phyloP scores from a whole-genome alignment of 1,284 basidiomycete genomes.

The Bondarzewia mesenterica region DNA sequence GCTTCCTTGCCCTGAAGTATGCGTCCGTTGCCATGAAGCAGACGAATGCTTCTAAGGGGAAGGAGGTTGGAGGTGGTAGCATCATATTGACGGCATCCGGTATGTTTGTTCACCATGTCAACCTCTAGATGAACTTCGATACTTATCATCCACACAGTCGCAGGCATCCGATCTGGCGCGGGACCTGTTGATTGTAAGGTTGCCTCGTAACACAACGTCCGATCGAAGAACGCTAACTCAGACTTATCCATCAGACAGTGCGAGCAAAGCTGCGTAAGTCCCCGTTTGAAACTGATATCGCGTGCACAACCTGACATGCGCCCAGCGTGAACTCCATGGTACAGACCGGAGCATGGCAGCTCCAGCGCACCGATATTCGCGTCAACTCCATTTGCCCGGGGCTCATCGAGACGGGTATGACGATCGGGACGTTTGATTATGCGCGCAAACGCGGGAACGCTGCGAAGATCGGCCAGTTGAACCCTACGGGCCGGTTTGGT shows the following conservation, averaged over 20 bases:
- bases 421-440: slow-evolving; percentile 61
- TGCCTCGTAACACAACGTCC: neutral
- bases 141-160: slow-evolving; percentile 45
- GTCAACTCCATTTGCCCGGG: slow-evolving; percentile 91
- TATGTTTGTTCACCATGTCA: slow-evolving; percentile 24
- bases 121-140: no score
- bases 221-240: neutral
- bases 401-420: slow-evolving; percentile 89
- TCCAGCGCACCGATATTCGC: slow-evolving; percentile 77
- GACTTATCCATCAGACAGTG: slow-evolving; percentile 53
- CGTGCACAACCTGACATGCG: slow-evolving; percentile 1
- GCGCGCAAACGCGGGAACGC: slow-evolving; percentile 69
- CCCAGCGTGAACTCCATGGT: slow-evolving; percentile 79
- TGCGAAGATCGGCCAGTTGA: slow-evolving; percentile 79
- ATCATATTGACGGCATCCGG: slow-evolving; percentile 89
- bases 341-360: slow-evolving; percentile 72
- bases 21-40: slow-evolving; percentile 77
- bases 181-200: slow-evolving; percentile 78
- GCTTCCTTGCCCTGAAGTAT: slow-evolving; percentile 87
- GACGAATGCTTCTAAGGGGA: slow-evolving; percentile 55
- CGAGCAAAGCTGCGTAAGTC: slow-evolving; percentile 82
- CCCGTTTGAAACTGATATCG: slow-evolving; percentile 3
- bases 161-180: slow-evolving; percentile 80
- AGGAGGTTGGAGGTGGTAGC: slow-evolving; percentile 65
- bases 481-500: slow-evolving; percentile 76